Evolutionary conservation across 2,329 filamentous ascomycete genomes (phyloP).

Genomic region (Blastomyces silverae): DNA sequence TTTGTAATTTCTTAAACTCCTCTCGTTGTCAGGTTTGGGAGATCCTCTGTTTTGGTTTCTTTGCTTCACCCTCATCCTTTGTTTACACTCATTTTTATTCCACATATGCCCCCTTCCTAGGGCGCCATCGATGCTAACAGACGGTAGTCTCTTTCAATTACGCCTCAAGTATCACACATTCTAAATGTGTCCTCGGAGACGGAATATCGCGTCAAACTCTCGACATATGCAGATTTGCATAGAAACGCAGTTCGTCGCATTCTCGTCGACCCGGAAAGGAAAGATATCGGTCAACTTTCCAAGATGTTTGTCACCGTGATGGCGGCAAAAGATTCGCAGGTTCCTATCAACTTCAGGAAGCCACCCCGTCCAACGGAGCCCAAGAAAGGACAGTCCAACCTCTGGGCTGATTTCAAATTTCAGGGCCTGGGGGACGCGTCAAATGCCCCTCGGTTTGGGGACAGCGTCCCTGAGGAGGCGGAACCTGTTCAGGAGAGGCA

Average conservation of each 20-base stretch:
- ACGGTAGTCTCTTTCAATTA: constrained; percentile 22
- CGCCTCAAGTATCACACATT: constrained; percentile 22
- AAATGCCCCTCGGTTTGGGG: constrained; percentile 21
- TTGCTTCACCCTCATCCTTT: background rate
- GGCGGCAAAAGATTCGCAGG: constrained; percentile 18
- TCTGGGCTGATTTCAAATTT: constrained; percentile 32
- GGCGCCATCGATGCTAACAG: constrained; percentile 11
- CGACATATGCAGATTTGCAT: constrained; percentile 24
- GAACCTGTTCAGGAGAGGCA: background rate
- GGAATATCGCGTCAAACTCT: constrained; percentile 20
- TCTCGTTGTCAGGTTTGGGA: background rate
- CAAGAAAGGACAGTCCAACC: constrained; percentile 24
- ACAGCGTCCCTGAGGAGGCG: constrained; percentile 12
- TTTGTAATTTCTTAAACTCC: background rate
- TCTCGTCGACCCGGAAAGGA: constrained; percentile 23
- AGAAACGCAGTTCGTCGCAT: constrained; percentile 23
- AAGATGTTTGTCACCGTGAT: constrained; percentile 26
- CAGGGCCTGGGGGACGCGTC: constrained; percentile 29
- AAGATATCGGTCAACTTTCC: constrained; percentile 18
- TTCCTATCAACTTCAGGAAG: constrained; percentile 22
- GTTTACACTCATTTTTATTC: background rate
- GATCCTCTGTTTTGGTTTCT: background rate
- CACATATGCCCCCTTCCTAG: background rate
- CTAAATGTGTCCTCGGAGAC: constrained; percentile 16
- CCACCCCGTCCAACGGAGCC: constrained; percentile 23